Evolutionary conservation across 345 rosid genomes (phyloP).

Genomic region (Acer yangbiense): DNA sequence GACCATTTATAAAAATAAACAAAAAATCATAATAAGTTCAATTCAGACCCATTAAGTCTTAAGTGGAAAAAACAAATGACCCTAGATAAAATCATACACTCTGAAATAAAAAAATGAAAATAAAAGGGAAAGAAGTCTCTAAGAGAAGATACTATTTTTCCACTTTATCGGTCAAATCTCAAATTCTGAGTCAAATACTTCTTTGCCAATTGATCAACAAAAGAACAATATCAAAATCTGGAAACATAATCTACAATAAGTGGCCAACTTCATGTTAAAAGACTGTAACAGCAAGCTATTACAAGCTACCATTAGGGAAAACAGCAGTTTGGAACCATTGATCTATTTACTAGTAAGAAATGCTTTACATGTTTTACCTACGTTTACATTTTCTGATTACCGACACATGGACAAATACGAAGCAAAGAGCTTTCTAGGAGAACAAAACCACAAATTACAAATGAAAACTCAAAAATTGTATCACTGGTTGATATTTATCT

Average conservation of each 20-base stretch:
- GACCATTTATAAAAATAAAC: no score
- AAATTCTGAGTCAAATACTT: conserved; percentile 77
- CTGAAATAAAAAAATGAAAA: no score
- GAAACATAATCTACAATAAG: not conserved
- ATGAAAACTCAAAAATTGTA: conserved; percentile 30
- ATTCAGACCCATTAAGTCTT: no score
- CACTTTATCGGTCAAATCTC: conserved; percentile 75
- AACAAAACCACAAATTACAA: not conserved
- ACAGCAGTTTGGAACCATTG: not conserved
- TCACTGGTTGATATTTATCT: conserved; percentile 45
- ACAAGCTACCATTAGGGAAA: not conserved
- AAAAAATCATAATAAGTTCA: no score
- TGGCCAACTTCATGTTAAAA: not conserved
- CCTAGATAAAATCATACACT: no score
- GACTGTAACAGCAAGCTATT: not conserved
- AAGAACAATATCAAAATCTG: conserved; percentile 11
- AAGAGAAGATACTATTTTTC: conserved; percentile 26
- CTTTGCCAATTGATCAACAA: conserved; percentile 68
- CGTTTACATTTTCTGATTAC: not conserved
- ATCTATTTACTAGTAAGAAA: not conserved
- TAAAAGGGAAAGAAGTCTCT: no score
- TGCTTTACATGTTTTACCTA: not conserved
- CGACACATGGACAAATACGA: not conserved
- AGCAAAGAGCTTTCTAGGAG: no score
- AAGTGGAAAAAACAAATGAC: no score